These are phyloP conservation scores for Tetrahymena thermophila DNA, from an alignment of 73 alveolate species.

Conservation along the genomic window DNA sequence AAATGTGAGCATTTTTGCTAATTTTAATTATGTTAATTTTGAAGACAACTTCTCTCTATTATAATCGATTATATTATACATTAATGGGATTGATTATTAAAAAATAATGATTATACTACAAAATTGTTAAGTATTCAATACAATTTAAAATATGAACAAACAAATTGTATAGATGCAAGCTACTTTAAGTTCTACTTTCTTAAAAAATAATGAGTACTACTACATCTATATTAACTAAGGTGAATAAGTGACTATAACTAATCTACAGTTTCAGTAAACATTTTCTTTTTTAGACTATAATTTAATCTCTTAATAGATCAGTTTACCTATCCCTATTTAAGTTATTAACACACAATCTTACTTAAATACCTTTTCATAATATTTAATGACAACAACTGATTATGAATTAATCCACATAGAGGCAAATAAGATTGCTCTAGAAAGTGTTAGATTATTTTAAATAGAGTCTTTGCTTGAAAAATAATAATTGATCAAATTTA, in stretches of 20 bases:
- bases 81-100: background rate
- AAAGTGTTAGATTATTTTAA: too few relatives aligned
- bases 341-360: background rate
- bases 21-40: background rate
- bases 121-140: background rate
- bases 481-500: too few relatives aligned
- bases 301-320: background rate
- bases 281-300: background rate
- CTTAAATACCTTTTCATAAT: background rate
- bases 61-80: background rate
- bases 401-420: background rate
- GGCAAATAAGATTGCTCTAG: background rate
- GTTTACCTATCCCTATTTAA: background rate
- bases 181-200: too few relatives aligned
- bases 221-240: background rate
- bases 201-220: background rate
- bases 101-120: background rate
- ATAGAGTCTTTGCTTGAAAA: background rate
- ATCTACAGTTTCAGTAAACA: background rate
- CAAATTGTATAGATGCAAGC: background rate
- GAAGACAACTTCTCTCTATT: background rate
- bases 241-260: background rate
- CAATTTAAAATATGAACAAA: background rate
- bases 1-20: background rate
- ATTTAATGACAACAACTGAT: background rate